Evolutionary conservation across 495 filamentous ascomycete genomes (phyloP).

Genomic region (Tuber aestivum): DNA sequence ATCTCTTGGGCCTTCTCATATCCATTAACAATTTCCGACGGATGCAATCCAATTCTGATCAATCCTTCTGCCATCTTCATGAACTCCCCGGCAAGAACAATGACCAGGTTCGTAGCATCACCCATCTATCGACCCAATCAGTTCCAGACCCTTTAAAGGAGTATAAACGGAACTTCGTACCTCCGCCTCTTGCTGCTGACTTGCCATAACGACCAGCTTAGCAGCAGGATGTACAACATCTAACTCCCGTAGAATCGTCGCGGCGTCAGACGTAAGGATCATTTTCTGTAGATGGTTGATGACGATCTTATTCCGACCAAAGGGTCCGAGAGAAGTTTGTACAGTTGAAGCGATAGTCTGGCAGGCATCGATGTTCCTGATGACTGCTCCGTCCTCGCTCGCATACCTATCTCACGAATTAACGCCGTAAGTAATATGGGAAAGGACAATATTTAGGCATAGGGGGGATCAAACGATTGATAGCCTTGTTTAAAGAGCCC

Average conservation of each 20-base stretch:
- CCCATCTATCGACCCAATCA: constrained; percentile 58
- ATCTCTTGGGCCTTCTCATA: constrained; percentile 91
- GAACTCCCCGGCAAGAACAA: constrained; percentile 90
- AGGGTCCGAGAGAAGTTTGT: constrained; percentile 92
- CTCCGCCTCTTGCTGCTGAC: constrained; percentile 96
- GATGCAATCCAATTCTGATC: constrained; percentile 90
- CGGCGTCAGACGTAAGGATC: constrained; percentile 96
- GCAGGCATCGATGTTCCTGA: constrained; percentile 98
- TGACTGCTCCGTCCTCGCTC: constrained; percentile 95
- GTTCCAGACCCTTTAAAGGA: not conserved
- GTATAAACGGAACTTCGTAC: constrained; percentile 18
- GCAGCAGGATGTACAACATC: constrained; percentile 98
- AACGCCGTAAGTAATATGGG: constrained; percentile 11
- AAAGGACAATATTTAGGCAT: constrained; percentile 18
- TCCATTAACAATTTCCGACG: constrained; percentile 88
- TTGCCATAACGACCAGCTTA: constrained; percentile 98
- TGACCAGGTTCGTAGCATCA: constrained; percentile 96
- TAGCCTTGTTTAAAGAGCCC: constrained; percentile 96
- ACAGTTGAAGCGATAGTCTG: constrained; percentile 91
- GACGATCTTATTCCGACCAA: constrained; percentile 99
- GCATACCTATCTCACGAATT: constrained; percentile 65
- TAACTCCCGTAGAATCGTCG: constrained; percentile 92
- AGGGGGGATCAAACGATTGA: constrained; percentile 63
- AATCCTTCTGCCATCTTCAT: constrained; percentile 96
- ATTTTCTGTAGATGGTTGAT: constrained; percentile 99